phyloP scores from a whole-genome alignment of 2,329 filamentous ascomycete species.

The Colletotrichum chlorophyti region DNA sequence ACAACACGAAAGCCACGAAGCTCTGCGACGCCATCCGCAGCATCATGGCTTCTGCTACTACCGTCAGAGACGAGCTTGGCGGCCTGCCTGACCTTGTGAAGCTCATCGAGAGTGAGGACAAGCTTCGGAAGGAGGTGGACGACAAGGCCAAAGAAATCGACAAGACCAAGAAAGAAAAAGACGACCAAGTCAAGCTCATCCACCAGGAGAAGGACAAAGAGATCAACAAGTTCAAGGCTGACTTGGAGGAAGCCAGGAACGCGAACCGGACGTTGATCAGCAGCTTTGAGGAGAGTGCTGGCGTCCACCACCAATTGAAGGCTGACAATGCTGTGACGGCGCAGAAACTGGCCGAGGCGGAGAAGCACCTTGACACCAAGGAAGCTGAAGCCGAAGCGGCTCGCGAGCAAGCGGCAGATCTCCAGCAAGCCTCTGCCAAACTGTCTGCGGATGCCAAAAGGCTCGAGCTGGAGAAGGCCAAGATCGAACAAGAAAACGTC shows the following conservation, averaged over 20 bases:
- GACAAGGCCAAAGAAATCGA: slow-evolving; percentile 54
- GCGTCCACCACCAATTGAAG: background rate
- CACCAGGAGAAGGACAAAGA: slow-evolving; percentile 49
- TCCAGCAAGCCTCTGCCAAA: background rate
- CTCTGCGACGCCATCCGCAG: slow-evolving; percentile 30
- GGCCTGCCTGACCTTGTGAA: slow-evolving; percentile 33
- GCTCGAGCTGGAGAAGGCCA: background rate
- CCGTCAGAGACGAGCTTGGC: slow-evolving; percentile 35
- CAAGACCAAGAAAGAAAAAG: slow-evolving; percentile 46
- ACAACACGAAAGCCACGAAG: slow-evolving; percentile 32
- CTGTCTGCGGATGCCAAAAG: background rate
- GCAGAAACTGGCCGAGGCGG: slow-evolving; percentile 31
- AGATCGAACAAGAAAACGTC: background rate
- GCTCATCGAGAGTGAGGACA: slow-evolving; percentile 34
- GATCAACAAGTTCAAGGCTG: slow-evolving; percentile 45
- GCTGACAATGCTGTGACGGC: slow-evolving; percentile 20
- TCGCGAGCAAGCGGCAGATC: background rate
- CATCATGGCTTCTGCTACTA: slow-evolving; percentile 35
- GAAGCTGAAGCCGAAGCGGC: background rate
- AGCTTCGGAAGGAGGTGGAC: slow-evolving; percentile 33
- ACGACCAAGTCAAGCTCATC: slow-evolving; percentile 49
- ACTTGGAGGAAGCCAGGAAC: slow-evolving; percentile 27
- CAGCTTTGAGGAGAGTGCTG: slow-evolving; percentile 4
- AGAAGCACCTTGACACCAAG: slow-evolving; percentile 29
- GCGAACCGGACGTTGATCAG: slow-evolving; percentile 19